Base-by-base conservation (phyloP, 176 grass and related monocot species). In the Triticum urartu region DNA sequence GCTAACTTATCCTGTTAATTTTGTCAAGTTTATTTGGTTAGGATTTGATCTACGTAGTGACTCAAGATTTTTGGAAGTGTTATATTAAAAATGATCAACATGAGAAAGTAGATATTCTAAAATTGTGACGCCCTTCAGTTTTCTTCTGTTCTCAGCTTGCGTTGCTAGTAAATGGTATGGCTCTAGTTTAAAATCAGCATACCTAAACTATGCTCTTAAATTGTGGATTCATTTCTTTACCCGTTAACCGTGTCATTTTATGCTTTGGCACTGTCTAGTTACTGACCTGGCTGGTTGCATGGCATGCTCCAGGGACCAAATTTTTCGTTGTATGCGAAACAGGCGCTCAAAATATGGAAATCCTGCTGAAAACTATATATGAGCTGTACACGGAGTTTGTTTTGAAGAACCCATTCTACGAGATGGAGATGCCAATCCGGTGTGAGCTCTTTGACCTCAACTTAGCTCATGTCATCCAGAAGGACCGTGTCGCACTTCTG, bases 381-480 rank as follows among this genome's bases (percentile, higher is more conserved):
- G 97, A 98, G 87, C 50, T 96, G 14, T 96, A 99, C 87, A 94
- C 97, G 0, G 94, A 99, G 60, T 99, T 93, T 72, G 97, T 99
- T 20, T 79, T 99, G 90, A 99, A 96, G 90, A 99, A 96, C 64
- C 94, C 94, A 0, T 99, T 99, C 86, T 96, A 99, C 66, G 97
- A 99, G 91, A 99, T 99, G 89, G 97, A 99, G 75, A 99, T 99
- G 97, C 97, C 94, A 14, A 99, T 99, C 33, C 87, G 94, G 26
- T 99, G 97, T 47, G 97, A 99, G 75, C 92, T 94, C 38, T 99
- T 99, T 83, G 97, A 99, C 54, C 82, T 96, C 84, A 95, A 95
- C 80, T 76, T 99, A 58, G 89, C 97, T 38, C 93, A 92, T 28
- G 90, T 90, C n/a, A 87, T 99, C 81, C 97, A 99, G 82, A 99